These are phyloP conservation scores for Emmonsiellopsis sp. DNA, from an alignment of 2,329 filamentous ascomycete species.

Conservation along the genomic window DNA sequence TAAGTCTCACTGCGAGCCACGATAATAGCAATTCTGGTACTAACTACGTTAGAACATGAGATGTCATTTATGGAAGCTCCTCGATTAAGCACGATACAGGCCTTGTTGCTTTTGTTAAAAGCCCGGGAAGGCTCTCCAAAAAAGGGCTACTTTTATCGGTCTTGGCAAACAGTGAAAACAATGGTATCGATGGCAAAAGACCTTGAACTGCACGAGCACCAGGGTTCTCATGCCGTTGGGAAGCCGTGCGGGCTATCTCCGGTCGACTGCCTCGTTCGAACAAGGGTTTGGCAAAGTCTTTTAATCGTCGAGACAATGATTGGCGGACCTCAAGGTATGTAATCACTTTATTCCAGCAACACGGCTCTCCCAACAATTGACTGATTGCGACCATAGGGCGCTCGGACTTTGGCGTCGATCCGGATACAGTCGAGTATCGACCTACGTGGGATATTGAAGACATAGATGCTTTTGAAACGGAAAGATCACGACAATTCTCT, in stretches of 20 bases:
- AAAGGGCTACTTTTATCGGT: constrained; percentile 90
- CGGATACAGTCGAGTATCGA: constrained; percentile 67
- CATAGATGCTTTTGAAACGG: constrained; percentile 64
- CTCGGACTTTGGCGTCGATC: constrained; percentile 65
- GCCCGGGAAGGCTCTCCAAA: constrained; percentile 87
- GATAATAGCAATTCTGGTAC: constrained; percentile 2
- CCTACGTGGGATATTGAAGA: constrained; percentile 56
- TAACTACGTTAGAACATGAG: constrained; percentile 59
- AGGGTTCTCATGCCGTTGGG: constrained; percentile 65
- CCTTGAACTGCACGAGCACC: constrained; percentile 79
- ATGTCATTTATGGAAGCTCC: constrained; percentile 91
- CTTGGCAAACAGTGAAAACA: constrained; percentile 92
- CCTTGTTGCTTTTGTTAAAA: constrained; percentile 77
- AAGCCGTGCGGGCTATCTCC: constrained; percentile 59
- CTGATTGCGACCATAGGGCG: constrained; percentile 48
- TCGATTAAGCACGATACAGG: constrained; percentile 83
- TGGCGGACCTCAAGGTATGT: constrained; percentile 77
- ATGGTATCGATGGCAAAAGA: constrained; percentile 91
- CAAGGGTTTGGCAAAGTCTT: constrained; percentile 80
- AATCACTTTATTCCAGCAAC: constrained; percentile 13
- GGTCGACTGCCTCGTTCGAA: constrained; percentile 74
- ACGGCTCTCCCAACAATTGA: constrained; percentile 14
- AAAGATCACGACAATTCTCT: constrained; percentile 73
- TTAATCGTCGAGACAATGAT: constrained; percentile 87
- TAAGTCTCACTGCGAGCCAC: constrained; percentile 37